Conservation (phyloP, 148 eudicot species). For the Rhododendron simsii region DNA sequence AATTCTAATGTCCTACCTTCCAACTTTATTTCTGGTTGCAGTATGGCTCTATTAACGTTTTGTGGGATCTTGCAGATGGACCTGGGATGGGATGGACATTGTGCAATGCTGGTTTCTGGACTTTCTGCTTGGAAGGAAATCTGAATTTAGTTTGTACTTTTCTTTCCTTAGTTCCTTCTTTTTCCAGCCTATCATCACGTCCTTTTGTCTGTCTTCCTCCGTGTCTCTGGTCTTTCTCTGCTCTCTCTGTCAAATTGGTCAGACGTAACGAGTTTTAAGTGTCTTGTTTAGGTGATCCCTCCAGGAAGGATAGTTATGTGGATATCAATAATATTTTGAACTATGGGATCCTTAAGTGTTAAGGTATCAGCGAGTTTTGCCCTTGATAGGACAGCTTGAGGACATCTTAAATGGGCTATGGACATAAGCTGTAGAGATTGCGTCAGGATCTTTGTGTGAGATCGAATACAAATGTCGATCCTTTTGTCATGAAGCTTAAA, state of each 20-base stretch:
- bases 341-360: neutral
- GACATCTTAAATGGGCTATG: neutral
- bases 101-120: conserved; percentile 4
- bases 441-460: conserved; percentile 4
- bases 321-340: conserved; percentile 3
- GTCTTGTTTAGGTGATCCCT: conserved; percentile 9
- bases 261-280: neutral
- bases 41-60: conserved; percentile 1
- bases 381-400: conserved; percentile 14
- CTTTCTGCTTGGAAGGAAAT: conserved; percentile 21
- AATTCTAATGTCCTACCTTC: conserved; percentile 4
- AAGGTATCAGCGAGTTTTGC: neutral
- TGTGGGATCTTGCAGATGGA: conserved; percentile 18
- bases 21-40: neutral
- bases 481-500: conserved; percentile 1
- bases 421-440: conserved; percentile 2
- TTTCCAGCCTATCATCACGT: conserved; percentile 3
- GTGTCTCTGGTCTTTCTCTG: neutral
- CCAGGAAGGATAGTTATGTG: neutral
- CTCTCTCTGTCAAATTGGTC: neutral
- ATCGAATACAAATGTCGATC: neutral
- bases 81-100: conserved; percentile 1
- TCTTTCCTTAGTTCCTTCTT: conserved; percentile 3
- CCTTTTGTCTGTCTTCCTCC: neutral
- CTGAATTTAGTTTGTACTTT: conserved; percentile 10